Base-by-base conservation (phyloP, 768 basidiomycete genomes). In the Thelephora aurantiotincta region DNA sequence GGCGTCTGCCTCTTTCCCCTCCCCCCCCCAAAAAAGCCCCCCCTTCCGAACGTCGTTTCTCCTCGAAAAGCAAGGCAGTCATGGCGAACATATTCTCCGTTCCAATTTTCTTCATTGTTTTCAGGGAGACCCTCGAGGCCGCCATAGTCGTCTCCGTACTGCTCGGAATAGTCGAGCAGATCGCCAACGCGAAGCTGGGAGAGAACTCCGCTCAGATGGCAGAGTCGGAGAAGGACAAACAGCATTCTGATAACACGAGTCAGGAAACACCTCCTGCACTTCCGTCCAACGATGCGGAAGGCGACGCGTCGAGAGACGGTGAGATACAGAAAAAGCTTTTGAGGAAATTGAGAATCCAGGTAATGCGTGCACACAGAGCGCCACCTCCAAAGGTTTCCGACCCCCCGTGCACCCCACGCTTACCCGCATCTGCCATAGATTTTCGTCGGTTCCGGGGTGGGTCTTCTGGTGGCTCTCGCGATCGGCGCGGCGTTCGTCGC, bases 31-130 rank as follows among this genome's bases (percentile, higher is more conserved):
- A n/a, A n/a, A n/a, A n/a, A n/a, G n/a, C 7, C 38, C 38, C 7
- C 38, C 7, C 18, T 16, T 4, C 11, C 6, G 22, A 14, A 14
- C 22, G 38, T 16, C 16, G 38, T 5, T 14, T 4, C 38, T 41
- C 12, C 20, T 16, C 20, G n/a, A 5, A n/a, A 20, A 4, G 23
- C 26, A 7, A 22, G 2, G 37, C 26, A 9, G 9, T 30, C 26
- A 30, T 30, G 26, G 5, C 26, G 52, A 74, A 78, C 58, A 67
- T 92, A 48, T 96, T 96, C 66, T 87, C 85, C 49, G 74, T 93
- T 48, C 80, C 90, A 58, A 90, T 97, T 55, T 96, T 92, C 71
- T 91, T 97, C 74, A 91, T 96, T 66, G 80, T 93, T 66, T 91
- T 94, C 63, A 78, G 92, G 60, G 92, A 96, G 74, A 85, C 89